phyloP scores from a whole-genome alignment of 2,329 filamentous ascomycete genomes.

The Colletotrichum salicis region DNA sequence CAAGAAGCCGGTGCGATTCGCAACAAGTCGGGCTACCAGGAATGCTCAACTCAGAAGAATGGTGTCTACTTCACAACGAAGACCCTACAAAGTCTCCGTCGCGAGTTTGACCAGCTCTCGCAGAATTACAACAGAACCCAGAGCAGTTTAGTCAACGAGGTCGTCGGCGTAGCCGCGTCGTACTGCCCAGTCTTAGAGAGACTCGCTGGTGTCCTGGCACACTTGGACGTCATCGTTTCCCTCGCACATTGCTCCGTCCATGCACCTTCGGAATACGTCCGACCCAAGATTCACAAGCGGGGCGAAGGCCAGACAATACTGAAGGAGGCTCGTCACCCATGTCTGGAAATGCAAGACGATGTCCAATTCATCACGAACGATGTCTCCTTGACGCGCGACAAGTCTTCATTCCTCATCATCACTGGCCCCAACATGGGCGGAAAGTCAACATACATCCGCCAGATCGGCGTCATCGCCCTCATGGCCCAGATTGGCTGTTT shows the following conservation, averaged over 20 bases:
- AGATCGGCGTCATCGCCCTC: conserved; percentile 94
- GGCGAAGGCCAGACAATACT: conserved; percentile 89
- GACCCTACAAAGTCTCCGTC: conserved; percentile 79
- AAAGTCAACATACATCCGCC: conserved; percentile 97
- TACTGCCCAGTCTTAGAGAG: conserved; percentile 94
- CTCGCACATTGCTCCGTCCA: conserved; percentile 94
- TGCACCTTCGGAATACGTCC: conserved; percentile 89
- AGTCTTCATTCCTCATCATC: conserved; percentile 93
- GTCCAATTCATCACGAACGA: conserved; percentile 99
- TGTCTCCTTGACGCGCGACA: conserved; percentile 79
- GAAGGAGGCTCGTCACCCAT: conserved; percentile 94
- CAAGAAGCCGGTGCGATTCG: conserved; percentile 93
- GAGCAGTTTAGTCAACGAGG: conserved; percentile 88
- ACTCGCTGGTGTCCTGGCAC: conserved; percentile 86
- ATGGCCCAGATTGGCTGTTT: conserved; percentile 99
- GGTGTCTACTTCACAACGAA: conserved; percentile 97
- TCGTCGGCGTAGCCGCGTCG: conserved; percentile 91
- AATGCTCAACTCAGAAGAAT: conserved; percentile 98
- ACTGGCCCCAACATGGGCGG: conserved; percentile 99
- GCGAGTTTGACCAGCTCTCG: conserved; percentile 93
- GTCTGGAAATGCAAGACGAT: conserved; percentile 98
- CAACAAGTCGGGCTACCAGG: conserved; percentile 88
- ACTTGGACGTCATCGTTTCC: conserved; percentile 94
- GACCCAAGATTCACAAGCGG: conserved; percentile 88
- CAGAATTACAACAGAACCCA: conserved; percentile 97